These are phyloP conservation scores for Geotrichum reessii DNA, from an alignment of 1,139 yeast species.

Conservation along the genomic window DNA sequence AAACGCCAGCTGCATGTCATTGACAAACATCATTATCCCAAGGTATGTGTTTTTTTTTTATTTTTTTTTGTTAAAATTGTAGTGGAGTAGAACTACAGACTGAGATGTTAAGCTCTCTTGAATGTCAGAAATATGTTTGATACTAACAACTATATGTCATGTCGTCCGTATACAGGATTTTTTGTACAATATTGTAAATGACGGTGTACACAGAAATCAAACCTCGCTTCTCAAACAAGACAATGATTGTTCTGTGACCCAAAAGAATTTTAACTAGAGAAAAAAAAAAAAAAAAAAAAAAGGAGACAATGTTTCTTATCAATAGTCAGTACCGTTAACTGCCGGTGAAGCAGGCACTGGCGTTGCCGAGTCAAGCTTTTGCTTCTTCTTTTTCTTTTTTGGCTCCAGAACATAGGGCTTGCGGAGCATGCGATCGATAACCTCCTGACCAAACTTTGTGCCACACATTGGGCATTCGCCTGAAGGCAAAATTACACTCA, in stretches of 20 bases:
- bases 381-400: conserved; percentile 40
- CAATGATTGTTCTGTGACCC: not conserved
- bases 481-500: conserved; percentile 44
- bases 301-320: conserved; percentile 6
- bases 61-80: not conserved
- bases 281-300: not conserved
- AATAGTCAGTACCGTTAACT: not conserved
- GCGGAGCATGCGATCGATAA: conserved; percentile 49
- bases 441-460: conserved; percentile 54
- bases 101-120: not conserved
- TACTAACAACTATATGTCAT: not conserved
- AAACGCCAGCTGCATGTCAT: conserved; percentile 47
- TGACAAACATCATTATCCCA: conserved; percentile 49
- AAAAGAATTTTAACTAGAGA: not conserved
- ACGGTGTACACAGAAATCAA: conserved; percentile 13
- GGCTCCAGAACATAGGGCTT: conserved; percentile 49
- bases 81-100: not conserved
- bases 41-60: conserved; percentile 14
- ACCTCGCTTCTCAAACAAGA: conserved; percentile 14
- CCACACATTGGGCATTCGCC: conserved; percentile 63
- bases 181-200: conserved; percentile 16
- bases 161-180: conserved; percentile 11
- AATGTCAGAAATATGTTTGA: not conserved
- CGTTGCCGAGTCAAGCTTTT: conserved; percentile 19
- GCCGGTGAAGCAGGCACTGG: conserved; percentile 1